These are phyloP conservation scores for Aspergillus hortae DNA, from an alignment of 2,329 filamentous ascomycete species.

Conservation along the genomic window DNA sequence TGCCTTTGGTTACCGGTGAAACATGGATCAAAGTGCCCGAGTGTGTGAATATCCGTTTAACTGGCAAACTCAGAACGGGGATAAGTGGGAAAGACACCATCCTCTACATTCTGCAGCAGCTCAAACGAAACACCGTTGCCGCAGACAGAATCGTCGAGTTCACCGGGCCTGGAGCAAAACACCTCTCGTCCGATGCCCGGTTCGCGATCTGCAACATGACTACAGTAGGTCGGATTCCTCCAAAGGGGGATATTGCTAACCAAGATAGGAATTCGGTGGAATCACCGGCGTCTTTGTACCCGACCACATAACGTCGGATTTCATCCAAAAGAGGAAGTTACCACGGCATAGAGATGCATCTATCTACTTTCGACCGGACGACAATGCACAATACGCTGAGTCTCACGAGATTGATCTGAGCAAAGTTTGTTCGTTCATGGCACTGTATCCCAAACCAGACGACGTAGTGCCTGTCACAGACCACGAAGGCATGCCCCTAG, in stretches of 20 bases:
- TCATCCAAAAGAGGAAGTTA: slow-evolving; percentile 32
- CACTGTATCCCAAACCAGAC: slow-evolving; percentile 43
- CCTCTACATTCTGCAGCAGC: slow-evolving; percentile 40
- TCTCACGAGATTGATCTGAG: slow-evolving; percentile 37
- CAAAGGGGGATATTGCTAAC: no score
- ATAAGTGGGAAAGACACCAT: slow-evolving; percentile 48
- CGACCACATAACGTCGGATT: slow-evolving; percentile 35
- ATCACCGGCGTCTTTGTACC: slow-evolving; percentile 44
- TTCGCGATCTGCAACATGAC: slow-evolving; percentile 50
- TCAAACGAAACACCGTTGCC: slow-evolving; percentile 48
- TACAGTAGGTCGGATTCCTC: slow-evolving; percentile 19
- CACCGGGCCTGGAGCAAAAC: slow-evolving; percentile 37
- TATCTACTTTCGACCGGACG: slow-evolving; percentile 41
- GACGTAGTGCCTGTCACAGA: slow-evolving; percentile 42
- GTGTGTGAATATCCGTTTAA: slow-evolving; percentile 38
- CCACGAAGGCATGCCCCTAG: slow-evolving; percentile 29
- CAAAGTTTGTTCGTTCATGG: slow-evolving; percentile 37
- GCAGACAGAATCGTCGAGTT: slow-evolving; percentile 46
- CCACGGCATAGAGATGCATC: slow-evolving; percentile 28
- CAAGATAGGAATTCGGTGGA: slow-evolving; percentile 38
- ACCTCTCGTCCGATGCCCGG: slow-evolving; percentile 42
- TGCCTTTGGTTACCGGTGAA: slow-evolving; percentile 45
- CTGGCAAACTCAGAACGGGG: slow-evolving; percentile 33
- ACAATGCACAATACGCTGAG: slow-evolving; percentile 37
- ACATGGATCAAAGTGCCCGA: slow-evolving; percentile 49